Percentiles rank a stretch among this genome's conserved stretches.
Conservation (phyloP, 805 yeast genomes). For the Cyberlindnera amylophila region DNA sequence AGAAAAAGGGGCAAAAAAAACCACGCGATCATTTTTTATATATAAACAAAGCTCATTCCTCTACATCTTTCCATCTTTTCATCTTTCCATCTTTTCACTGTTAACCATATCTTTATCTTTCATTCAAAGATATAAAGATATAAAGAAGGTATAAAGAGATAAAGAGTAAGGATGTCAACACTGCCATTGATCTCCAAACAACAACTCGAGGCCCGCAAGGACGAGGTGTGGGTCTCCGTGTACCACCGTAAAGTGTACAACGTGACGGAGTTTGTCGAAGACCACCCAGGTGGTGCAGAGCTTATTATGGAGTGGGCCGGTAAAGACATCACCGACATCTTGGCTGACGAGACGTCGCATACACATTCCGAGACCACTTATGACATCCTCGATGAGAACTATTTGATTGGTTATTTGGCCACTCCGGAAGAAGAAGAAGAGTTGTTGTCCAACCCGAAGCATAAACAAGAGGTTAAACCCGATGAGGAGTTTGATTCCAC, state of each 20-base stretch:
- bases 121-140: no score
- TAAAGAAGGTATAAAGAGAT: no score
- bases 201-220: constrained; percentile 51
- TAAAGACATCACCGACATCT: constrained; percentile 74
- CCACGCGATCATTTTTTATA: neutral
- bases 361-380: constrained; percentile 82
- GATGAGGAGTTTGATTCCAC: constrained; percentile 47
- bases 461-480: constrained; percentile 54
- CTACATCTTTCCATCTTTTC: no score
- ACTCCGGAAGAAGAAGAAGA: constrained; percentile 73
- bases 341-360: constrained; percentile 71
- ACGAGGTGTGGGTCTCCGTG: constrained; percentile 78
- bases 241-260: constrained; percentile 79
- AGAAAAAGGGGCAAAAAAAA: neutral
- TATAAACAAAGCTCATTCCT: neutral
- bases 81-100: no score
- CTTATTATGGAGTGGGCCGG: constrained; percentile 78
- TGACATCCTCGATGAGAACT: constrained; percentile 78
- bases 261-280: constrained; percentile 56
- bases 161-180: no score
- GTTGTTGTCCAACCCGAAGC: constrained; percentile 56
- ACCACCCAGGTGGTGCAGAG: constrained; percentile 81
- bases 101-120: no score
- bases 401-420: constrained; percentile 79
- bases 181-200: constrained; percentile 59